Percentiles rank a stretch among this genome's conserved stretches.
Conservation (phyloP, 2,329 filamentous ascomycete species). For the Myriosclerotinia scirpicola region DNA sequence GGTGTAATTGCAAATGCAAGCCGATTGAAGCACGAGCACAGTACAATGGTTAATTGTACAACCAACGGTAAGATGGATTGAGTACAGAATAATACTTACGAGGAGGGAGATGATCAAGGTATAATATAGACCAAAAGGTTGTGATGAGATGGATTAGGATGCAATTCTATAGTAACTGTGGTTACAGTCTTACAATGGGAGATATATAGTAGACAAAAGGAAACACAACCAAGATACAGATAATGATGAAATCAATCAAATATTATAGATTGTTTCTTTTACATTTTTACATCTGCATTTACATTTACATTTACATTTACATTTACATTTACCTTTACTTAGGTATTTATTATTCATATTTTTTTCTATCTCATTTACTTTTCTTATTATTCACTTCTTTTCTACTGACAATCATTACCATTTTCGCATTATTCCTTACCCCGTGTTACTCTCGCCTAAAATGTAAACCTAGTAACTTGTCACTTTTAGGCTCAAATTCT, state of each 20-base stretch:
- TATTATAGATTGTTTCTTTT: background rate
- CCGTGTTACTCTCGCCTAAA: conserved; percentile 18
- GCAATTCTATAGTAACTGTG: background rate
- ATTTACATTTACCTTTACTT: too few species aligned
- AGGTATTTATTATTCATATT: background rate
- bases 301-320: too few species aligned
- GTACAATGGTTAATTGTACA: background rate
- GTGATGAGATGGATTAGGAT: background rate
- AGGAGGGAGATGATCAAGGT: background rate
- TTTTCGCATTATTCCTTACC: conserved; percentile 8
- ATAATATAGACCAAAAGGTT: conserved; percentile 16
- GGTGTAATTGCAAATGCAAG: background rate
- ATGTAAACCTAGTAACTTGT: background rate
- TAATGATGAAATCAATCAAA: background rate
- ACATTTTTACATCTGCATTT: too few species aligned
- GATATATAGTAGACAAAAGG: background rate
- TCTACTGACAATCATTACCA: conserved; percentile 8
- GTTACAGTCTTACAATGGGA: background rate
- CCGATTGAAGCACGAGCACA: too few species aligned
- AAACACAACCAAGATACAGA: background rate
- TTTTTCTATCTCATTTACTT: background rate
- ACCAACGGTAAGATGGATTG: background rate
- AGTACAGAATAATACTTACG: background rate
- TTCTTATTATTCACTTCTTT: conserved; percentile 3
- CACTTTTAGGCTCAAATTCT: conserved; percentile 1